phyloP scores from a whole-genome alignment of 2,329 filamentous ascomycete species.

The Rugonectria rugulosa region DNA sequence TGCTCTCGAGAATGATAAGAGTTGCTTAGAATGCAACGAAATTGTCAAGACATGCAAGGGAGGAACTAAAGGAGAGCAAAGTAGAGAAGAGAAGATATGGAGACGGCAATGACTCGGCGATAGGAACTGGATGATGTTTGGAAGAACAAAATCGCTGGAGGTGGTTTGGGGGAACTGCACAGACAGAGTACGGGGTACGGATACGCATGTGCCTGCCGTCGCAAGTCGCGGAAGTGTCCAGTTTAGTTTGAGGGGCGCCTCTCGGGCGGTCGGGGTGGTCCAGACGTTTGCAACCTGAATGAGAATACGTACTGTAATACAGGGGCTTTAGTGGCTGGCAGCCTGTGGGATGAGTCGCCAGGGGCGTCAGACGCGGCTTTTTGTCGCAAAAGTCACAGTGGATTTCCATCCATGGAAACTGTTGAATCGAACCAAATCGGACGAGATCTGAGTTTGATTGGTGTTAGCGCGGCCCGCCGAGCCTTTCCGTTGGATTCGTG shows the following conservation, averaged over 20 bases:
- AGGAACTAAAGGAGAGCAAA: conserved; percentile 17
- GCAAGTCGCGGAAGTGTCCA: conserved; percentile 8
- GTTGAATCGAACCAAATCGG: no score
- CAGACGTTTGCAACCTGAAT: neutral
- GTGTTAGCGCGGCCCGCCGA: conserved; percentile 8
- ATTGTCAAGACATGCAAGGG: conserved; percentile 33
- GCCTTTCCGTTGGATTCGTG: neutral
- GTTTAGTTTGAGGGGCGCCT: no score
- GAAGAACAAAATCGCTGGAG: no score
- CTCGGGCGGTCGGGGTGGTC: conserved; percentile 15
- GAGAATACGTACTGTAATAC: neutral
- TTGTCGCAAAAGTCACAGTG: conserved; percentile 8
- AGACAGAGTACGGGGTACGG: no score
- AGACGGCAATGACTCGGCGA: no score
- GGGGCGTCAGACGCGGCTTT: conserved; percentile 18
- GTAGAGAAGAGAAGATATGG: conserved; percentile 21
- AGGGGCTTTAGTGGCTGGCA: conserved; percentile 20
- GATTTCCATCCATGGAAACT: no score
- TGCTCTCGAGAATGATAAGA: conserved; percentile 30
- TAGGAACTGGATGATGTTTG: no score
- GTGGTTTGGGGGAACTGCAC: no score
- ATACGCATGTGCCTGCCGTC: conserved; percentile 9
- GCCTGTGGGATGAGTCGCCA: no score
- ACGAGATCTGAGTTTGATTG: no score
- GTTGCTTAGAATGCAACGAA: no score